phyloP scores from a whole-genome alignment of 2,329 filamentous ascomycete species.

The Diaporthe ilicicola region DNA sequence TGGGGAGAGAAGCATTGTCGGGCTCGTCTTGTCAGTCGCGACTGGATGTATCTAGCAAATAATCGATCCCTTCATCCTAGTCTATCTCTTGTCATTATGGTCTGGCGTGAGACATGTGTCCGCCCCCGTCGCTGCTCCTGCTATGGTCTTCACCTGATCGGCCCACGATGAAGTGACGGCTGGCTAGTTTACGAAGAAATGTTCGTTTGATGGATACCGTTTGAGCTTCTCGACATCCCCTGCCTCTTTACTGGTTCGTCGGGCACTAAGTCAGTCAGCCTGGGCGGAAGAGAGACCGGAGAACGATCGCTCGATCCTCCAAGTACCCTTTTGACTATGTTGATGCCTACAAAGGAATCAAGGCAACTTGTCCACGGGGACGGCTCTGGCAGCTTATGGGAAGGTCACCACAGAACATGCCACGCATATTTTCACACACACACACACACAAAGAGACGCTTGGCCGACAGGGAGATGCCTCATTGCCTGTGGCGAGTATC shows the following conservation, averaged over 20 bases:
- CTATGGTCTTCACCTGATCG: not conserved
- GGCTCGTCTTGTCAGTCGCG: not conserved
- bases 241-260: not conserved
- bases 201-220: not conserved
- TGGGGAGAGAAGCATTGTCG: not conserved
- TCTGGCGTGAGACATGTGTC: not conserved
- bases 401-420: not conserved
- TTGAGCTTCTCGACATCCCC: not conserved
- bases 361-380: not conserved
- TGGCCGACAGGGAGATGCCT: not conserved
- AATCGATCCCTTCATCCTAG: conserved; percentile 2
- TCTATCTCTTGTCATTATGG: not conserved
- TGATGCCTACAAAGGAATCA: not conserved
- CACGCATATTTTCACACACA: not conserved
- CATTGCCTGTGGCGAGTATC: conserved; percentile 7
- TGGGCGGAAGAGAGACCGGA: not conserved
- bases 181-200: not conserved
- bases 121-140: too few species aligned
- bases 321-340: too few species aligned
- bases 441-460: too few species aligned
- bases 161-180: not conserved
- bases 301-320: not conserved
- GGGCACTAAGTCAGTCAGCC: not conserved
- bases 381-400: not conserved
- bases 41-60: not conserved